A percentile compares a stretch with the other conserved stretches of the same genome.
Evolutionary conservation across 2,329 filamentous ascomycete species (phyloP).

Genomic region (Aspergillus viridinutans): DNA sequence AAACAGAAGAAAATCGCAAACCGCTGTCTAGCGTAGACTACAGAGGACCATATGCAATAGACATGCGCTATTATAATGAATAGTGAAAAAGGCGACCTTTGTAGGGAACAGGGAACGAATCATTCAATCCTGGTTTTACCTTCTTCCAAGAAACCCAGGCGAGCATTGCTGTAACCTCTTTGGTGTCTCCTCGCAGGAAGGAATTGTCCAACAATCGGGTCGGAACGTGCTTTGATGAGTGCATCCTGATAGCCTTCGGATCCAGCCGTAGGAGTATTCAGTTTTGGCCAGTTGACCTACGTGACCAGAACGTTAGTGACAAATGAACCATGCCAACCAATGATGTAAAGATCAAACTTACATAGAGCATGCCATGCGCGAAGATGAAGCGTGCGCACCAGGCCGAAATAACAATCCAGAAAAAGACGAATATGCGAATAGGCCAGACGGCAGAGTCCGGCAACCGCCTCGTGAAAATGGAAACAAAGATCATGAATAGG

Average conservation of each 20-base stretch:
- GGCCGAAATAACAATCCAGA: slow-evolving; percentile 67
- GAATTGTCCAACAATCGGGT: slow-evolving; percentile 73
- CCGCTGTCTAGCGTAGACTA: background rate
- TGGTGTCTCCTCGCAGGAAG: slow-evolving; percentile 64
- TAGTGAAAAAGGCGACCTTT: background rate
- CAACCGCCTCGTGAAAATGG: slow-evolving; percentile 65
- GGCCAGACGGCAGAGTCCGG: slow-evolving; percentile 76
- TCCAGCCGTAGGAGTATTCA: slow-evolving; percentile 83
- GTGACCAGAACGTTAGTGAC: slow-evolving; percentile 5
- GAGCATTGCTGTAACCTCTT: slow-evolving; percentile 74
- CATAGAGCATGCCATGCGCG: slow-evolving; percentile 85
- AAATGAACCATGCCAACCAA: background rate
- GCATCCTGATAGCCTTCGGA: slow-evolving; percentile 86
- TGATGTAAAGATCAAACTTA: slow-evolving; percentile 50
- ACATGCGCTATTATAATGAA: background rate
- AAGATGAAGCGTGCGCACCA: slow-evolving; percentile 76
- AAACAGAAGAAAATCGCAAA: background rate
- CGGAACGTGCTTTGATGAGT: slow-evolving; percentile 74
- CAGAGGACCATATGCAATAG: background rate
- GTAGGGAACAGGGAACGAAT: slow-evolving; percentile 10
- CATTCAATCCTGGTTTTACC: slow-evolving; percentile 95
- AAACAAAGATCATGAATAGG: slow-evolving; percentile 75
- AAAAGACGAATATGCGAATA: slow-evolving; percentile 72
- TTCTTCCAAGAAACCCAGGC: slow-evolving; percentile 84
- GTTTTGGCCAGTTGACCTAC: slow-evolving; percentile 96